A percentile compares a stretch with the other conserved stretches of the same genome.
Conservation (phyloP, 2,329 filamentous ascomycete genomes). For the Tolypocladium cylindrosporum region DNA sequence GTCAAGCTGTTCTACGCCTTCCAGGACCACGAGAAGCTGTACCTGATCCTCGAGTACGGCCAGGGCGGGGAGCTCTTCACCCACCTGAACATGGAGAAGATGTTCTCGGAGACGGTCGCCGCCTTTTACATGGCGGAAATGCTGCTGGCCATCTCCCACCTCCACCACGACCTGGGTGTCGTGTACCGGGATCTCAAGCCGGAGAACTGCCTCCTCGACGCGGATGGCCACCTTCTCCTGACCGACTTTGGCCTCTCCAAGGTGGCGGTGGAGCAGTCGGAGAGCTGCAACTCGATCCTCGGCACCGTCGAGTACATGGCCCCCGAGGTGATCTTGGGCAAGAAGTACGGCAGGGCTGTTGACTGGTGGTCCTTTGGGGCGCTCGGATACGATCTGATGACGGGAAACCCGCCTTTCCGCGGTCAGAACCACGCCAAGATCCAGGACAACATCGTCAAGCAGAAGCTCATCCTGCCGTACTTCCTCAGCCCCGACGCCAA, state of each 20-base stretch:
- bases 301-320: conserved; percentile 99
- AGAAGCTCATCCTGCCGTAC: conserved; percentile 82
- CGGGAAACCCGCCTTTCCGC: conserved; percentile 81
- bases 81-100: conserved; percentile 86
- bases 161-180: conserved; percentile 85
- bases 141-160: conserved; percentile 83
- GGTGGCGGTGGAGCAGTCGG: conserved; percentile 61
- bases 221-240: conserved; percentile 82
- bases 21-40: conserved; percentile 95
- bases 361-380: conserved; percentile 99
- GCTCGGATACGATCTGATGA: conserved; percentile 84
- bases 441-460: conserved; percentile 89
- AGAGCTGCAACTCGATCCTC: conserved; percentile 75
- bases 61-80: conserved; percentile 95
- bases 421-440: conserved; percentile 91
- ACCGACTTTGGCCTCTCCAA: conserved; percentile 98
- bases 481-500: conserved; percentile 88
- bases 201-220: conserved; percentile 90
- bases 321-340: conserved; percentile 81
- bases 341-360: conserved; percentile 85
- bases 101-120: conserved; percentile 83
- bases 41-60: conserved; percentile 94
- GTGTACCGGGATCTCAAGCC: conserved; percentile 97
- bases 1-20: conserved; percentile 98
- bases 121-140: conserved; percentile 99